A percentile compares a stretch with the other conserved stretches of the same genome.
These are phyloP conservation scores for Trypanosoma caninum DNA, from an alignment of 208 protist genomes.

Conservation along the genomic window DNA sequence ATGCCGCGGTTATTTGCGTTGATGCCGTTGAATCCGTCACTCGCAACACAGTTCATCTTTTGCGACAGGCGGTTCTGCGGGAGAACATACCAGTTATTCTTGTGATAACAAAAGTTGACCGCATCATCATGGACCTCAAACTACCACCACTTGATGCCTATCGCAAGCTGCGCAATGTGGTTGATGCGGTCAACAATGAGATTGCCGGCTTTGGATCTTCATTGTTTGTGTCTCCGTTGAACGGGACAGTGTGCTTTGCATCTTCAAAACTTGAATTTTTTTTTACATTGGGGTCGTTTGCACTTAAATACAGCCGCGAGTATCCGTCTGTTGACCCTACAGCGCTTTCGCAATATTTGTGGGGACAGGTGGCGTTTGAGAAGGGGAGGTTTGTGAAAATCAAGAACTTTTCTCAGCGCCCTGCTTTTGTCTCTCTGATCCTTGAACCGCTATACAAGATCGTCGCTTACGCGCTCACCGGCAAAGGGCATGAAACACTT, in stretches of 20 bases:
- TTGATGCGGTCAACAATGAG: constrained; percentile 95
- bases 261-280: constrained; percentile 81
- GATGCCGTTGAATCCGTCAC: constrained; percentile 97
- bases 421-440: constrained; percentile 98
- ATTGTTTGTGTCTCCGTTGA: constrained; percentile 59
- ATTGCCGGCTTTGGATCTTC: constrained; percentile 53
- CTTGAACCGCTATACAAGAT: constrained; percentile 99
- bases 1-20: constrained; percentile 96
- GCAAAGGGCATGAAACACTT: constrained; percentile 45
- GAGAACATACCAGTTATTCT: constrained; percentile 90
- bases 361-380: constrained; percentile 96
- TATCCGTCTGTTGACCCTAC: constrained; percentile 36
- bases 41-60: constrained; percentile 69
- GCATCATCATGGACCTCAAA: constrained; percentile 98
- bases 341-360: constrained; percentile 92
- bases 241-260: constrained; percentile 93
- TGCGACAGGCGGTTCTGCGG: constrained; percentile 75
- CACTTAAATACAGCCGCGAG: constrained; percentile 89
- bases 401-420: constrained; percentile 46
- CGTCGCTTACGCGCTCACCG: constrained; percentile 69
- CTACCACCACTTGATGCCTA: constrained; percentile 99
- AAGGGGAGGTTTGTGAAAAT: constrained; percentile 55
- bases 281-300: constrained; percentile 96
- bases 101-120: constrained; percentile 98
- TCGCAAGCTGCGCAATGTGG: constrained; percentile 95